phyloP scores from a whole-genome alignment of 352 stramenopile species.

The Globisporangium middletonii region DNA sequence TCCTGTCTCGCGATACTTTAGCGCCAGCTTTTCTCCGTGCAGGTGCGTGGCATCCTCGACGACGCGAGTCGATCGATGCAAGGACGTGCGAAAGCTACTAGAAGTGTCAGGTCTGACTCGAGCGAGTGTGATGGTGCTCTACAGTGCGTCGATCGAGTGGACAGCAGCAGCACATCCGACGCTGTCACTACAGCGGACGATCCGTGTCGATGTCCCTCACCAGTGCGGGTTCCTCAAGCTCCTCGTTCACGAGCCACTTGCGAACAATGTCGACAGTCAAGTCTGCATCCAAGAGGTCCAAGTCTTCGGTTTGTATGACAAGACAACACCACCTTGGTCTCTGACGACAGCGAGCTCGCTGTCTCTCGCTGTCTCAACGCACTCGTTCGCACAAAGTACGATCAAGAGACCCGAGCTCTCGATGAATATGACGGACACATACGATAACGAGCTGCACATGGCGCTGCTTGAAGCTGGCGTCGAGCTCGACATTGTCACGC shows the following conservation, averaged over 20 bases:
- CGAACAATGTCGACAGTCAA: conserved; percentile 3
- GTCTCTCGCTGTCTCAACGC: neutral
- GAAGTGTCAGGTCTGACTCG: too few species aligned
- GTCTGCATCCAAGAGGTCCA: conserved; percentile 27
- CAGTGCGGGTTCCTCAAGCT: conserved; percentile 30
- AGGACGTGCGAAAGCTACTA: too few species aligned
- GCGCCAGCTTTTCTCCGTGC: conserved; percentile 18
- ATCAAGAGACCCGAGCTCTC: neutral
- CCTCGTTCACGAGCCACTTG: conserved; percentile 13
- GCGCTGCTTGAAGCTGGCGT: conserved; percentile 30
- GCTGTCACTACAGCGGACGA: conserved; percentile 6
- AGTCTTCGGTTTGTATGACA: conserved; percentile 12
- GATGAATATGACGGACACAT: conserved; percentile 2
- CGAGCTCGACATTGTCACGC: conserved; percentile 25
- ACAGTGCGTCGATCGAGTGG: conserved; percentile 7
- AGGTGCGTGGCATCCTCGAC: conserved; percentile 10
- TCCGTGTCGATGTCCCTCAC: conserved; percentile 8
- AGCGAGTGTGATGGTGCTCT: neutral
- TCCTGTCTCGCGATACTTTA: conserved; percentile 27
- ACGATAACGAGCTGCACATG: conserved; percentile 18
- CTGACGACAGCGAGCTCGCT: neutral
- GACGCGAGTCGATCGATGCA: too few species aligned
- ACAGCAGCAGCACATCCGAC: neutral
- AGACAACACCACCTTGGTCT: neutral
- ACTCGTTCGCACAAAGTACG: neutral